Evolutionary conservation across 768 basidiomycete genomes (phyloP), one percentile per base, ranked within the genome.

Genomic region (Brasilioporus rufonigricans): DNA sequence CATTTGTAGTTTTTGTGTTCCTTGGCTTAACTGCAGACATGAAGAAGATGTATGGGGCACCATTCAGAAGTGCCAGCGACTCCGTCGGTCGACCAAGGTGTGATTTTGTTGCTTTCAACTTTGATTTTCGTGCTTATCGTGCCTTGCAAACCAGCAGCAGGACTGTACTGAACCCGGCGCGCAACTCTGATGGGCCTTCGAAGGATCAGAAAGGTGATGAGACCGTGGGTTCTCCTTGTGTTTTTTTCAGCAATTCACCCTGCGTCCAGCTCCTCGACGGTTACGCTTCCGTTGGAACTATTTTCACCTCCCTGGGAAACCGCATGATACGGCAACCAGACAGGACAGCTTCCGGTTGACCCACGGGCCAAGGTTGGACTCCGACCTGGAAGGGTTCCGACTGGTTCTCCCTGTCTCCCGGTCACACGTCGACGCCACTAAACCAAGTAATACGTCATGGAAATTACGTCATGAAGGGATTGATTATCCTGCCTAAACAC

Each of bases 11-110:
- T 5, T 65, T 65, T 16, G 5, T 45, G n/a, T 21, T 65, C 21
- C 52, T 65, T 44, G 64, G 63, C 12, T 36, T 58, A 16, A 62
- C 61, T 1, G 26, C 46, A 2, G 64, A 65, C 5, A 33, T 57
- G 24, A 60, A 50, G 52, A 63, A 18, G 48, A 53, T 59, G 50
- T 65, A 57, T 27, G 18, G 40, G 26, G 33, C n/a, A 7, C 40
- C 51, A 12, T 35, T 61, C 47, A 57, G 32, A 47, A 27, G 40
- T 14, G 6, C 12, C 31, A n/a, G 47, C 3, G 46, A 36, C 6
- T 18, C 47, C 27, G 7, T 18, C 1, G 6, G 31, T 46, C 50
- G 27, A 7, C 6, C 40, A 24, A 19, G 48, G 61, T 63, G 6
- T 12, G 40, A 26, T 45, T 19, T 47, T 1, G 23, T 36, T n/a